Evolutionary conservation across 2,329 filamentous ascomycete species (phyloP).

Genomic region (Hymenoscyphus repandus): DNA sequence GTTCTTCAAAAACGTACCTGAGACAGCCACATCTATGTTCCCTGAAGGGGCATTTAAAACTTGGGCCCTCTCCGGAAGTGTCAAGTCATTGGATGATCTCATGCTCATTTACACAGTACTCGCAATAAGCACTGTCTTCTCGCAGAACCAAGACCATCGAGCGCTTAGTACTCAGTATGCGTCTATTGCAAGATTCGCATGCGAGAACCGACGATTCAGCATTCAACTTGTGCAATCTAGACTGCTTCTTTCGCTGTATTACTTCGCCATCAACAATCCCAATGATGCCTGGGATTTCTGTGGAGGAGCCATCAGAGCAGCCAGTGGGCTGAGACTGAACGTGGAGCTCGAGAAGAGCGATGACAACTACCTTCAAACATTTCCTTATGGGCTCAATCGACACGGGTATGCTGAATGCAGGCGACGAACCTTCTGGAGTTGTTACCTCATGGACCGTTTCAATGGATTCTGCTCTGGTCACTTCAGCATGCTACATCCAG

Average conservation of each 20-base stretch:
- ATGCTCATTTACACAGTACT: slow-evolving; percentile 58
- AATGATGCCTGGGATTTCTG: slow-evolving; percentile 59
- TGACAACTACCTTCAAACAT: slow-evolving; percentile 36
- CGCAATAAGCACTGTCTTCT: slow-evolving; percentile 51
- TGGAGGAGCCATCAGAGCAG: slow-evolving; percentile 55
- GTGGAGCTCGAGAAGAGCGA: slow-evolving; percentile 49
- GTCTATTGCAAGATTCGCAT: slow-evolving; percentile 52
- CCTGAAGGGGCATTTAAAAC: slow-evolving; percentile 46
- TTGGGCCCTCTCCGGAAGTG: slow-evolving; percentile 44
- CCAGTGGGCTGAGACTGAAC: slow-evolving; percentile 57
- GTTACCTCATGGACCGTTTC: slow-evolving; percentile 64
- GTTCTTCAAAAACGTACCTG: slow-evolving; percentile 54
- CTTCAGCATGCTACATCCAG: slow-evolving; percentile 51
- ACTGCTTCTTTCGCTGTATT: slow-evolving; percentile 62
- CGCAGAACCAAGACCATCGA: slow-evolving; percentile 39
- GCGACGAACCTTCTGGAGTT: slow-evolving; percentile 67
- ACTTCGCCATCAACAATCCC: slow-evolving; percentile 55
- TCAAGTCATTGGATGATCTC: slow-evolving; percentile 48
- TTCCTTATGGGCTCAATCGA: slow-evolving; percentile 53
- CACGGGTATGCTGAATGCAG: slow-evolving; percentile 59
- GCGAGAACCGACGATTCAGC: slow-evolving; percentile 46
- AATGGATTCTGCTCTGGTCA: slow-evolving; percentile 52
- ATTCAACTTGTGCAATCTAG: slow-evolving; percentile 63
- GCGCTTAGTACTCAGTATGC: slow-evolving; percentile 43
- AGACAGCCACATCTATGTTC: slow-evolving; percentile 50